A percentile compares a stretch with the other conserved stretches of the same genome.
Conservation (phyloP, 768 basidiomycete genomes). For the Phanerochaete sordida region DNA sequence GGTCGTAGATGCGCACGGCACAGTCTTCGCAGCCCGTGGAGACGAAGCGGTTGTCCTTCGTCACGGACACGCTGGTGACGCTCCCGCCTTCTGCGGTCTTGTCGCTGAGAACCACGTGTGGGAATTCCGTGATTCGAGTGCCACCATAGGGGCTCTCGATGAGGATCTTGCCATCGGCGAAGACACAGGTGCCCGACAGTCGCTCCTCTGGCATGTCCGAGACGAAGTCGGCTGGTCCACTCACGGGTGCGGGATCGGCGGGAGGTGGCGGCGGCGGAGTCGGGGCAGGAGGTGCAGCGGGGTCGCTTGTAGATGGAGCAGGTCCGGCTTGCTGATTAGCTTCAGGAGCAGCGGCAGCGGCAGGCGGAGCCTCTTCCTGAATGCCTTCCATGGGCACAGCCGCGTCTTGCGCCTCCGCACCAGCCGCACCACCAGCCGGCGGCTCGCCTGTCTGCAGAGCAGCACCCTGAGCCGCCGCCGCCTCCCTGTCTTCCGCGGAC, state of each 20-base stretch:
- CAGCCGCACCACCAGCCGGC: background rate
- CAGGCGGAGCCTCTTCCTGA: too few relatives aligned
- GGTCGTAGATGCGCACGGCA: slow-evolving; percentile 27
- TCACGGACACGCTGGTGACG: slow-evolving; percentile 13
- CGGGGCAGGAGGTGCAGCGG: background rate
- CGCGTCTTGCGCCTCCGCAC: background rate
- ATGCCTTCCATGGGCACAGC: too few relatives aligned
- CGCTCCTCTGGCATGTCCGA: background rate
- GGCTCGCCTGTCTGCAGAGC: background rate
- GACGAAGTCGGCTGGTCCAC: background rate
- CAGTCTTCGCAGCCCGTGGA: slow-evolving; percentile 25
- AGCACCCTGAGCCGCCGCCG: background rate
- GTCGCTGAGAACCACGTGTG: slow-evolving; percentile 9
- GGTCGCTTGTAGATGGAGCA: too few relatives aligned
- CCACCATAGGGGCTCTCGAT: background rate
- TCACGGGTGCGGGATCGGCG: background rate
- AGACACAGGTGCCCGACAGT: background rate
- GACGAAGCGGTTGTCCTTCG: slow-evolving; percentile 18
- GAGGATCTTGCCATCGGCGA: background rate
- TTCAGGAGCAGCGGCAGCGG: too few relatives aligned
- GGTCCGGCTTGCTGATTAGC: too few relatives aligned
- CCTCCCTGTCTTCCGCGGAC: background rate
- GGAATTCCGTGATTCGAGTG: background rate
- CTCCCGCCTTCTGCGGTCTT: slow-evolving; percentile 8
- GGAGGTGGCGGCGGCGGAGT: background rate